phyloP scores from a whole-genome alignment of 441 rosid species.

The Syzygium malaccense region DNA sequence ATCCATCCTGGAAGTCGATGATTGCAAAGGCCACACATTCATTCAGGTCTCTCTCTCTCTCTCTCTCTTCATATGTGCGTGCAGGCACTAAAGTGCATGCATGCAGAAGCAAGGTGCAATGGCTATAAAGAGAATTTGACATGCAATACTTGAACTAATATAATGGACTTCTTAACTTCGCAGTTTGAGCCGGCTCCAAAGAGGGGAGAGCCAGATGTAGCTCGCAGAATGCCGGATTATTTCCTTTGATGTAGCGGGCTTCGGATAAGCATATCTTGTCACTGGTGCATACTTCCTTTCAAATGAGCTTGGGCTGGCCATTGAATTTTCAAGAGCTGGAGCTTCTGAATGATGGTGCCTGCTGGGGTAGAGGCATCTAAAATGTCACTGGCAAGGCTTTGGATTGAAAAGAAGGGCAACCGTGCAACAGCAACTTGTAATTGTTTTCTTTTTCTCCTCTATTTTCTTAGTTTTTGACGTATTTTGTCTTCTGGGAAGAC shows the following conservation, averaged over 20 bases:
- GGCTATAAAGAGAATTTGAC: not conserved
- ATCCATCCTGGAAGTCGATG: conserved; percentile 67
- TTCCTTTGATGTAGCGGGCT: conserved; percentile 34
- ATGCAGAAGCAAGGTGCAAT: not conserved
- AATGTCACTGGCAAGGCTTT: not conserved
- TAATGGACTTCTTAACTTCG: not conserved
- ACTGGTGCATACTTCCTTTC: not conserved
- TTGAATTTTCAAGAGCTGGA: not conserved
- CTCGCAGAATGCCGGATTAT: conserved; percentile 67
- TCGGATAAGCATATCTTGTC: not conserved
- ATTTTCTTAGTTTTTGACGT: not conserved
- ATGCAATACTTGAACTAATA: not conserved
- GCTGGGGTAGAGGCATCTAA: not conserved
- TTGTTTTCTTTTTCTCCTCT: not conserved
- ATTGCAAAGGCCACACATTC: conserved; percentile 57
- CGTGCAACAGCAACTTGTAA: not conserved
- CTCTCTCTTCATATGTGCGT: not conserved
- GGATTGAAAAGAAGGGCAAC: not conserved
- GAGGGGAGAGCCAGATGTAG: conserved; percentile 73
- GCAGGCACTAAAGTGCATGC: not conserved
- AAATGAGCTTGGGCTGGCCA: not conserved
- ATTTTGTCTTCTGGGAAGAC: not conserved
- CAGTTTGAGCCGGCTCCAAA: conserved; percentile 80
- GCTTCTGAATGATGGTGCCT: not conserved
- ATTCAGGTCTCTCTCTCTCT: conserved; percentile 37